phyloP scores from a whole-genome alignment of 345 rosid genomes.

The Sisymbrium irio region DNA sequence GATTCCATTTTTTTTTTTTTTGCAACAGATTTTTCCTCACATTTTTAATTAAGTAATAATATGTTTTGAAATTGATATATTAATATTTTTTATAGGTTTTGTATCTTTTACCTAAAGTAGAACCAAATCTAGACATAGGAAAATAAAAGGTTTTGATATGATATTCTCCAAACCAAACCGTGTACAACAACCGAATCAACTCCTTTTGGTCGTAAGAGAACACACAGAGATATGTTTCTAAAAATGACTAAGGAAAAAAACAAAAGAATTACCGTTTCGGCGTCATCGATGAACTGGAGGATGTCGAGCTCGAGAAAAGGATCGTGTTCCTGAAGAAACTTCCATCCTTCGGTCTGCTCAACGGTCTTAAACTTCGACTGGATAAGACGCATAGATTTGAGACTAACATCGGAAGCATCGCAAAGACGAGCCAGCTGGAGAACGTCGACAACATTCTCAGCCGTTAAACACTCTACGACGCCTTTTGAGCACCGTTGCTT shows the following conservation, averaged over 20 bases:
- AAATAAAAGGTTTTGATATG: background rate
- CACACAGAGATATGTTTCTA: background rate
- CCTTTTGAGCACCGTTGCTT: conserved; percentile 61
- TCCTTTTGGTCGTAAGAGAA: background rate
- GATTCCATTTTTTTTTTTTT: no score
- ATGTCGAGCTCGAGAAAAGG: conserved; percentile 75
- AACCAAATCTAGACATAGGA: background rate
- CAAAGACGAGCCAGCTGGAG: conserved; percentile 80
- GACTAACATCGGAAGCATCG: conserved; percentile 67
- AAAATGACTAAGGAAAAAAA: background rate
- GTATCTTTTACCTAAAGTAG: no score
- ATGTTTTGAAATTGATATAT: background rate
- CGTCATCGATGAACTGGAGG: conserved; percentile 77
- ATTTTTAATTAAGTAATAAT: background rate
- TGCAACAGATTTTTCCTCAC: background rate
- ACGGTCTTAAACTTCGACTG: conserved; percentile 49
- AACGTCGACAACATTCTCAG: conserved; percentile 70
- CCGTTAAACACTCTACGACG: conserved; percentile 46
- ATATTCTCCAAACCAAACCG: background rate
- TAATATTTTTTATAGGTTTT: background rate
- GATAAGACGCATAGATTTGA: conserved; percentile 59
- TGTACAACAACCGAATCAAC: background rate
- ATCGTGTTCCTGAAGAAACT: conserved; percentile 67
- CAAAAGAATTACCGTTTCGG: conserved; percentile 48
- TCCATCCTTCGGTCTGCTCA: conserved; percentile 76